Evolutionary conservation across 2,329 filamentous ascomycete genomes (phyloP).

Genomic region (Ophiostoma tasmaniense): DNA sequence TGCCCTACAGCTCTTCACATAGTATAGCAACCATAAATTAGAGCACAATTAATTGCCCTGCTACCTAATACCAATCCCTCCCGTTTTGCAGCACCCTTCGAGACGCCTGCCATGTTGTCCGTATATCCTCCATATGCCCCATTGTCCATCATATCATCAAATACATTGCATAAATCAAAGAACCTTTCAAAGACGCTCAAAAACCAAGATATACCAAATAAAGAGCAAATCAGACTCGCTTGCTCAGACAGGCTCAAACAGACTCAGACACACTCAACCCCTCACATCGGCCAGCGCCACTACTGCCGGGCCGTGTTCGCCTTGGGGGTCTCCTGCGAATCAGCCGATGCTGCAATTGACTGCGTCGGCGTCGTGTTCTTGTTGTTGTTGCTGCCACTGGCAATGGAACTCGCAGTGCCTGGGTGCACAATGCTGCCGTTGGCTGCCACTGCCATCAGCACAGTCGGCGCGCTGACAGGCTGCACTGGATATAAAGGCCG

Average conservation of each 20-base stretch:
- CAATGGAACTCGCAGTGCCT: background rate
- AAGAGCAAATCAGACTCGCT: background rate
- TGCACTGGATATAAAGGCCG: slow-evolving; percentile 1
- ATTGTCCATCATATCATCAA: no score
- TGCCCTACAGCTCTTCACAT: no score
- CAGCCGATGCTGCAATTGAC: background rate
- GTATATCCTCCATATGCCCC: no score
- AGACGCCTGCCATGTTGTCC: no score
- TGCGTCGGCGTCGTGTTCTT: slow-evolving; percentile 12
- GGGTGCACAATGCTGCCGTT: background rate
- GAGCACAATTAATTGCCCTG: no score
- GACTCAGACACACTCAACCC: no score
- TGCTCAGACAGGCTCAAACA: background rate
- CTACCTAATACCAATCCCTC: no score
- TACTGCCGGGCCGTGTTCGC: background rate
- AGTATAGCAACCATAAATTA: no score
- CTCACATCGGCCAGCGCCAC: background rate
- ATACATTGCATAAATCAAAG: no score
- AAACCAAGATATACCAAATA: background rate
- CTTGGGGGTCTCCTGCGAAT: background rate
- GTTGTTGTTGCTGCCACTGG: background rate
- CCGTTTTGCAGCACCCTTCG: no score
- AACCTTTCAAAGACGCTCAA: no score
- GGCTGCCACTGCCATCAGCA: background rate
- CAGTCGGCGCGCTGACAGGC: background rate